A percentile compares a stretch with the other conserved stretches of the same genome.
These are phyloP conservation scores for Agaricus blazei DNA, from an alignment of 768 basidiomycete species.

Conservation along the genomic window DNA sequence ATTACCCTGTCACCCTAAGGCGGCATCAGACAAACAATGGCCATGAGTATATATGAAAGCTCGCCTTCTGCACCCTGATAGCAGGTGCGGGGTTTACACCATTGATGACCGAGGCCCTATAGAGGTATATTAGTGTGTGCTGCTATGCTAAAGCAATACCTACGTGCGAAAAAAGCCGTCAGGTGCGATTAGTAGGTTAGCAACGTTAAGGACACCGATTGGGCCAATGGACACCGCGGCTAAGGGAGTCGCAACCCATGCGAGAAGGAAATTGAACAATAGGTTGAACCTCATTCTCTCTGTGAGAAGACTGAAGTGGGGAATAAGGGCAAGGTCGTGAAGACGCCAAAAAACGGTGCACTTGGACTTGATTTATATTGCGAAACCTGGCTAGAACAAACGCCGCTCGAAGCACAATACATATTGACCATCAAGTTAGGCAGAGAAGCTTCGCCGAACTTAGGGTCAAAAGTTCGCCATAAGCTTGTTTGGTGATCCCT, in stretches of 20 bases:
- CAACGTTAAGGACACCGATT: constrained; percentile 28
- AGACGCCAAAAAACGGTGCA: too few relatives aligned
- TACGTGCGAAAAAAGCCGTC: constrained; percentile 39
- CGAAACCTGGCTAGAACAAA: too few relatives aligned
- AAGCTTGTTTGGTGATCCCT: too few relatives aligned
- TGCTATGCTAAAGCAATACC: background rate
- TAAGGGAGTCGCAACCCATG: background rate
- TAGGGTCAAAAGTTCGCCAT: too few relatives aligned
- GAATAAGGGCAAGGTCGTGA: too few relatives aligned
- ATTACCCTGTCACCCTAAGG: constrained; percentile 31
- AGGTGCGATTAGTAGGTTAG: constrained; percentile 40
- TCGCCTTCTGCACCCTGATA: constrained; percentile 23
- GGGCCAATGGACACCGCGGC: constrained; percentile 19
- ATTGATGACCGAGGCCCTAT: constrained; percentile 21
- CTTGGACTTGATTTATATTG: too few relatives aligned
- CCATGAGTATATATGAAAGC: background rate
- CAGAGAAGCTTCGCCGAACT: too few relatives aligned
- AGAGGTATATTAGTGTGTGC: background rate
- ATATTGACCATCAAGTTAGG: too few relatives aligned
- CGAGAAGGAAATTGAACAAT: background rate
- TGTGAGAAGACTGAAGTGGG: too few relatives aligned
- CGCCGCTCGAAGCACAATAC: too few relatives aligned
- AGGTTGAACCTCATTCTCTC: background rate
- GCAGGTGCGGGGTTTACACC: constrained; percentile 25
- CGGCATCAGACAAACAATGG: background rate